Percentiles rank a stretch among this genome's conserved stretches.
Conservation (phyloP, 2,329 filamentous ascomycete species). For the Ciborinia camelliae region DNA sequence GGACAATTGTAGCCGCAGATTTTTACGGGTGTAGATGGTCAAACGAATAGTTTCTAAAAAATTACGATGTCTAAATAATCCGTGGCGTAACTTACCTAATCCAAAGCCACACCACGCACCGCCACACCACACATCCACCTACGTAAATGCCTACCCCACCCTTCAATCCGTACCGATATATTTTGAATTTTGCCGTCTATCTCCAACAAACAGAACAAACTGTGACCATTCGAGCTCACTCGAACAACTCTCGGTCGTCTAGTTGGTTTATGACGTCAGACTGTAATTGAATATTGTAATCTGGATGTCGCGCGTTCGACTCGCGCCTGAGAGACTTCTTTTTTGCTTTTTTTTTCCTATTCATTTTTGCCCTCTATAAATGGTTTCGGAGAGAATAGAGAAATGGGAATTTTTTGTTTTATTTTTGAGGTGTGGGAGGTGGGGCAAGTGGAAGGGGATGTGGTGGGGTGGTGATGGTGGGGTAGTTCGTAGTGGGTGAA, state of each 20-base stretch:
- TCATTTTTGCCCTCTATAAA: neutral
- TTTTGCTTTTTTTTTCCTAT: neutral
- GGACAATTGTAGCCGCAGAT: no score
- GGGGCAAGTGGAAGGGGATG: no score
- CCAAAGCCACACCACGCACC: neutral
- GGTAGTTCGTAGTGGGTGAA: no score
- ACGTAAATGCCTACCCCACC: neutral
- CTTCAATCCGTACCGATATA: neutral
- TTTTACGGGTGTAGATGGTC: no score
- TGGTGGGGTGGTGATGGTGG: no score
- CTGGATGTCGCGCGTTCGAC: slow-evolving; percentile 20
- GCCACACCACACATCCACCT: neutral
- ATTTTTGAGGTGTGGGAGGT: no score
- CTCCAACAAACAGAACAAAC: slow-evolving; percentile 2
- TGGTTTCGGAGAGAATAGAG: neutral
- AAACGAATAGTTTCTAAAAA: neutral
- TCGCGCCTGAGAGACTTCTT: slow-evolving; percentile 16
- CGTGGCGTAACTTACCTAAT: neutral
- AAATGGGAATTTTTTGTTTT: neutral
- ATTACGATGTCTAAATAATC: no score
- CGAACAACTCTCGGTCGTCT: slow-evolving; percentile 19
- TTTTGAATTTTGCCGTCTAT: rapidly evolving
- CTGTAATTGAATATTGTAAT: slow-evolving; percentile 14
- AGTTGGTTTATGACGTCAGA: slow-evolving; percentile 22
- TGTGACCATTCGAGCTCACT: slow-evolving; percentile 13